Evolutionary conservation across 2,329 filamentous ascomycete genomes (phyloP), one percentile per base, ranked within the genome.

Genomic region (Microcyclosporella mali): DNA sequence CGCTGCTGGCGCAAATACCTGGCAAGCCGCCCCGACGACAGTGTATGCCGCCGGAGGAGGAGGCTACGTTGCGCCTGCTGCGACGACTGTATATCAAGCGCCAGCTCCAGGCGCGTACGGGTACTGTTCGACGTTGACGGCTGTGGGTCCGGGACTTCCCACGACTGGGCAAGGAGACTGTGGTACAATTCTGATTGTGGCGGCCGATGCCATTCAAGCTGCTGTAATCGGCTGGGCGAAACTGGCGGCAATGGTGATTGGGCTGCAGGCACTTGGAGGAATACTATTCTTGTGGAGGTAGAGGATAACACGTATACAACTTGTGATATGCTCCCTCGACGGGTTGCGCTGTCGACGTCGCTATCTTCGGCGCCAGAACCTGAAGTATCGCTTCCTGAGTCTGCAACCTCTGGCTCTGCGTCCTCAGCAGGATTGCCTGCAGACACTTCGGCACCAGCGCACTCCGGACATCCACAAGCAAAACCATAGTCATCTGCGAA

Each of bases 61-160:
- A 9, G 52, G 41, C 9, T 41, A 45, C 11, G 51, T 51, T 10
- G 40, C 45, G n/a, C 37, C 36, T 1, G 36, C 49, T 39, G 41
- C 44, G 15, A 49, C 50, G 18, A 46, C 50, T 1, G 33, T 40
- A 11, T 41, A 49, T 36, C 36, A 40, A 17, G 40, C 39, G 16
- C 37, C 34, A 15, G 27, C 28, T 15, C 45, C 45, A 10, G 41
- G 51, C 4, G 43, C 52, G 2, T 55, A 57, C 32, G 47, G 51
- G n/a, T 65, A 63, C 37, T 65, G 62, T 42, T 59, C 53, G 14
- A 65, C 62, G 6, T 29, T 64, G 9, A 52, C 56, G n/a, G 61
- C 56, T 12, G 45, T 53, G 14, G 62, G 62, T 12, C 56, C 57
- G 2, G 54, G 53, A n/a, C 31, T 64, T 25, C 61, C 61, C 0